These are phyloP conservation scores for Linnemannia elongata DNA, from an alignment of 192 early-diverging fungal genomes.

Conservation along the genomic window DNA sequence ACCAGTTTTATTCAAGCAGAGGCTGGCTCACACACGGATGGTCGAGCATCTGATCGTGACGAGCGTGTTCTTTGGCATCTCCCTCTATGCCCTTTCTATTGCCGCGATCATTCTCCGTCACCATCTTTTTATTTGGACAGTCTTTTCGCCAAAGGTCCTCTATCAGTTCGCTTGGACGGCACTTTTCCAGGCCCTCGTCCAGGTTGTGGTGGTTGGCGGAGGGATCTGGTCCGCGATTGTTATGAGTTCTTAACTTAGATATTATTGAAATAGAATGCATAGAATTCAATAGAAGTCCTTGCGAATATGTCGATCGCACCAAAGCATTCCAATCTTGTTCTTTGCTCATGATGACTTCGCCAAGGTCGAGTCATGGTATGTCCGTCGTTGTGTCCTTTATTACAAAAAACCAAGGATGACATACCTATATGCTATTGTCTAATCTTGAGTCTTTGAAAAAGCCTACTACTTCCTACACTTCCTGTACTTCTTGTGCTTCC, in stretches of 20 bases:
- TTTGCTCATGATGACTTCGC: no score
- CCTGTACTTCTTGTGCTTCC: no score
- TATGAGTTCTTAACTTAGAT: not conserved
- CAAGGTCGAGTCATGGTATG: no score
- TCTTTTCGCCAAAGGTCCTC: conserved; percentile 86
- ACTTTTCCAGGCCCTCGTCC: conserved; percentile 55
- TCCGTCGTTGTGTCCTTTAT: no score
- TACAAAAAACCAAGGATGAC: no score
- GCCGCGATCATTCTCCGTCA: conserved; percentile 74
- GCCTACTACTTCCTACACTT: no score
- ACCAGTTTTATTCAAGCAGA: conserved; percentile 31
- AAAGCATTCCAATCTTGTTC: no score
- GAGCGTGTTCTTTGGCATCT: conserved; percentile 60
- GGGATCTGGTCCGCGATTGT: conserved; percentile 9
- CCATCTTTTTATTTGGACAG: conserved; percentile 87
- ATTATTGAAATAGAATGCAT: not conserved
- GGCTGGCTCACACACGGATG: conserved; percentile 13
- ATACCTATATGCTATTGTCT: no score
- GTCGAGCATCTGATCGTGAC: conserved; percentile 45
- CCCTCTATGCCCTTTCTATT: conserved; percentile 69
- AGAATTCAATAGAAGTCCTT: no score
- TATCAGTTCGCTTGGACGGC: conserved; percentile 81
- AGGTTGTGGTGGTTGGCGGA: conserved; percentile 47
- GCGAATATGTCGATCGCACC: no score
- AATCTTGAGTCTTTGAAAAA: no score